A percentile compares a stretch with the other conserved stretches of the same genome.
Evolutionary conservation across 2,329 filamentous ascomycete species (phyloP).

Genomic region (Xylaria sp.): DNA sequence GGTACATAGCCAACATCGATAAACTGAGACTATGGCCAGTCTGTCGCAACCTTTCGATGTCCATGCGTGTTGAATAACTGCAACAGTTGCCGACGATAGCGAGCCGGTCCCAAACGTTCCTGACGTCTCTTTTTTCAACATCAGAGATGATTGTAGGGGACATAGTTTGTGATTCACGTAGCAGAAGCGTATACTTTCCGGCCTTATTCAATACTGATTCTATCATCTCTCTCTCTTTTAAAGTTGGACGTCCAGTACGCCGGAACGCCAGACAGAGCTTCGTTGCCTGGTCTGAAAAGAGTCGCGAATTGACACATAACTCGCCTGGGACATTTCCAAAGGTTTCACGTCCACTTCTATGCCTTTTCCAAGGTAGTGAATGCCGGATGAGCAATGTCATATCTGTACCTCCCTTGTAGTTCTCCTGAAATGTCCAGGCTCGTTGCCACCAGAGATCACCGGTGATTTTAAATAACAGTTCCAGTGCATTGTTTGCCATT

Average conservation of each 20-base stretch:
- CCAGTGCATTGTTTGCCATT: constrained; percentile 28
- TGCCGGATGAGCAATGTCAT: constrained; percentile 41
- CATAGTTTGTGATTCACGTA: constrained; percentile 16
- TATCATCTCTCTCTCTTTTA: not conserved
- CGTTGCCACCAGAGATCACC: constrained; percentile 47
- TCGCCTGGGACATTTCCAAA: constrained; percentile 14
- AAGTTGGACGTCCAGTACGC: not conserved
- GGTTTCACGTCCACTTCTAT: not conserved
- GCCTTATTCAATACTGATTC: not conserved
- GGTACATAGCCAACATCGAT: constrained; percentile 28
- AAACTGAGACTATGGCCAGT: constrained; percentile 1
- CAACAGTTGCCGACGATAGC: constrained; percentile 30
- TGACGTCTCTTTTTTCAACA: constrained; percentile 8
- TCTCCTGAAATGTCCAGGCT: constrained; percentile 51
- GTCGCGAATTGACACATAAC: not conserved
- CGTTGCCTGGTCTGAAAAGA: constrained; percentile 1
- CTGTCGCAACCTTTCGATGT: constrained; percentile 1
- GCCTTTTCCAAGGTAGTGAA: not conserved
- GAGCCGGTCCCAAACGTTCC: constrained; percentile 22
- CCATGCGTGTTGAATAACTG: constrained; percentile 18
- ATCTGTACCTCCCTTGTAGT: constrained; percentile 44
- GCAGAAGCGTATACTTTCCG: constrained; percentile 9
- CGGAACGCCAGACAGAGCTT: not conserved
- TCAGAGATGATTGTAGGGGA: constrained; percentile 22
- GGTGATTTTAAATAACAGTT: constrained; percentile 42